phyloP scores from a whole-genome alignment of 257 asterid species.

The Schizonepeta tenuifolia region DNA sequence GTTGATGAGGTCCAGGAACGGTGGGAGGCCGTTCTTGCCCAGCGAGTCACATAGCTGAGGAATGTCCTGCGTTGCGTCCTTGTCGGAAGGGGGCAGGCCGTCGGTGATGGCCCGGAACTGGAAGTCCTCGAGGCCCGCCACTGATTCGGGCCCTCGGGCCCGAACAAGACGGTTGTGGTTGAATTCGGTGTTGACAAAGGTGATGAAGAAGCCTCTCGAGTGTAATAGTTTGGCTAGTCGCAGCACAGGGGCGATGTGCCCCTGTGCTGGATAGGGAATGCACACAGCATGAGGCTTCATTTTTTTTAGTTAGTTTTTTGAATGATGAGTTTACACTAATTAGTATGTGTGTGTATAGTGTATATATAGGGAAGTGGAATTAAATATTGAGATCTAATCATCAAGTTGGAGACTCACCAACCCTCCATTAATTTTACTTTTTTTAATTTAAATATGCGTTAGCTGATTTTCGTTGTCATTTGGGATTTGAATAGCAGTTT shows the following conservation, averaged over 20 bases:
- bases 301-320: not conserved
- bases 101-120: constrained; percentile 64
- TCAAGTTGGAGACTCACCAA: not conserved
- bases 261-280: constrained; percentile 78
- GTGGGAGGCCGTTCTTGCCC: constrained; percentile 38
- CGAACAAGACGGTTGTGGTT: constrained; percentile 63
- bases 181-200: constrained; percentile 76
- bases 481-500: not conserved
- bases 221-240: constrained; percentile 60
- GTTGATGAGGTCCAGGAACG: constrained; percentile 52
- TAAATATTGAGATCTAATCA: not conserved
- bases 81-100: constrained; percentile 63
- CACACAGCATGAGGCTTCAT: constrained; percentile 63
- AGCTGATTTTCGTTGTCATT: not conserved
- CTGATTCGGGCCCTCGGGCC: constrained; percentile 58
- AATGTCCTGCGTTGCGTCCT: constrained; percentile 68
- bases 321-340: not conserved
- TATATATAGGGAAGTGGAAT: constrained; percentile 13
- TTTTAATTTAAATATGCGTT: not conserved
- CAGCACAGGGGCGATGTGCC: constrained; percentile 67
- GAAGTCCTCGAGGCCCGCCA: constrained; percentile 50
- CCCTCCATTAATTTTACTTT: not conserved
- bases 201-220: constrained; percentile 60
- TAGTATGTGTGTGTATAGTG: no score
- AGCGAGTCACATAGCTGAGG: constrained; percentile 56